phyloP scores from a whole-genome alignment of 257 asterid species.

The Vinca minor region DNA sequence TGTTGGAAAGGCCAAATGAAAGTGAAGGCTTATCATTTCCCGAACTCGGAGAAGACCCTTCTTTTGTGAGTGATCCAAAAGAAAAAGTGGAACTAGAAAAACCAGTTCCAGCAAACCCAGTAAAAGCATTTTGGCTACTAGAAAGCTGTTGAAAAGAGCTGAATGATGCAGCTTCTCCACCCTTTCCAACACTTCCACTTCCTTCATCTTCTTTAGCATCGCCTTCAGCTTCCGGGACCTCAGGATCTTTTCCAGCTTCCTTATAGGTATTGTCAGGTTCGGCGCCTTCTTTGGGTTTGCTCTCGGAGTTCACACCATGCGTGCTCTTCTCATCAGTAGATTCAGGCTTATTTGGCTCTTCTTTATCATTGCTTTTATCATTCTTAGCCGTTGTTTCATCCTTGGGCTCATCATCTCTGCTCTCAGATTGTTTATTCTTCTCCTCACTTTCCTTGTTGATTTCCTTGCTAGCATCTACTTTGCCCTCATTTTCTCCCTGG shows the following conservation, averaged over 20 bases:
- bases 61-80: conserved; percentile 57
- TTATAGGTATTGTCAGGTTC: conserved; percentile 22
- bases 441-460: conserved; percentile 17
- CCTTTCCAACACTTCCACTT: conserved; percentile 31
- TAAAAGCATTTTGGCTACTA: conserved; percentile 79
- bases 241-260: conserved; percentile 27
- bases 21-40: conserved; percentile 31
- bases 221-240: conserved; percentile 22
- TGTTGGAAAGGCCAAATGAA: conserved; percentile 36
- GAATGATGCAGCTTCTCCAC: conserved; percentile 44
- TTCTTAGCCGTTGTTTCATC: conserved; percentile 21
- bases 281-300: conserved; percentile 25
- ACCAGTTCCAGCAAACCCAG: conserved; percentile 82
- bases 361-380: conserved; percentile 17
- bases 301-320: conserved; percentile 6
- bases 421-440: conserved; percentile 26
- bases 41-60: conserved; percentile 41
- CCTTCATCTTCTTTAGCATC: conserved; percentile 32
- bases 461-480: conserved; percentile 6
- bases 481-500: not conserved
- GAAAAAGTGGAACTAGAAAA: conserved; percentile 67
- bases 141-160: conserved; percentile 75
- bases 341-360: conserved; percentile 8
- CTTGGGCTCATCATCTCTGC: conserved; percentile 26
- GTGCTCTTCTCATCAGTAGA: conserved; percentile 13